These are phyloP conservation scores for Elaeagnus macrophylla DNA, from an alignment of 306 rosid species.

Conservation along the genomic window DNA sequence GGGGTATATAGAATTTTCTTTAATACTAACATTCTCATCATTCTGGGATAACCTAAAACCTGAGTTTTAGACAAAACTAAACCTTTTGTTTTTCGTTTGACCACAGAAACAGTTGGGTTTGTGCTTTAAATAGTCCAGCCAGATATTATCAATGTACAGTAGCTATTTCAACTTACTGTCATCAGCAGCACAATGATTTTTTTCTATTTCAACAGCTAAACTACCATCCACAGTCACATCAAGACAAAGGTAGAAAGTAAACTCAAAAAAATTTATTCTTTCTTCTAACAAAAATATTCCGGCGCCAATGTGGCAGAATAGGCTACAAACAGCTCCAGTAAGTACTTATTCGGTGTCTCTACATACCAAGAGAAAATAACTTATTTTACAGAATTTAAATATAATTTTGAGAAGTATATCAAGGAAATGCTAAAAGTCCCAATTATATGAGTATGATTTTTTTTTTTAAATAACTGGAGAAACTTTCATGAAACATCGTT, in stretches of 20 bases:
- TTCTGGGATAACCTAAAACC: slow-evolving; percentile 5
- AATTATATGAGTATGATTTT: too few relatives aligned
- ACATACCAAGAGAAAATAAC: slow-evolving; percentile 9
- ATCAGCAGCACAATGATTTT: slow-evolving; percentile 12
- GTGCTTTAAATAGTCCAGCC: neutral
- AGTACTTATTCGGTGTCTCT: slow-evolving; percentile 9
- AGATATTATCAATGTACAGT: slow-evolving; percentile 1
- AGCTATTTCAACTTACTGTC: slow-evolving; percentile 11
- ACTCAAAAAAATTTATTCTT: slow-evolving; percentile 18
- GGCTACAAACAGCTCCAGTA: slow-evolving; percentile 12
- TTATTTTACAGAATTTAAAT: too few relatives aligned
- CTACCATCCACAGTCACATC: slow-evolving; percentile 15
- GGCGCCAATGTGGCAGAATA: slow-evolving; percentile 28
- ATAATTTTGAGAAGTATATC: too few relatives aligned
- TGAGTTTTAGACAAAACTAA: neutral
- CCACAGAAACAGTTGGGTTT: neutral
- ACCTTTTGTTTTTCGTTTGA: neutral
- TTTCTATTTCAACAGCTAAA: slow-evolving; percentile 14
- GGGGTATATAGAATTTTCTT: too few relatives aligned
- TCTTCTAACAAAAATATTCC: slow-evolving; percentile 27
- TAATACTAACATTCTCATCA: too few relatives aligned
- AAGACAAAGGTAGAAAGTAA: slow-evolving; percentile 23
- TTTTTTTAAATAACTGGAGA: too few relatives aligned
- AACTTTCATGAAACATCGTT: too few relatives aligned
- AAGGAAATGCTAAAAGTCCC: too few relatives aligned